Evolutionary conservation across 2,329 filamentous ascomycete genomes (phyloP), one percentile per base, ranked within the genome.

Genomic region (Daldinia sp.): DNA sequence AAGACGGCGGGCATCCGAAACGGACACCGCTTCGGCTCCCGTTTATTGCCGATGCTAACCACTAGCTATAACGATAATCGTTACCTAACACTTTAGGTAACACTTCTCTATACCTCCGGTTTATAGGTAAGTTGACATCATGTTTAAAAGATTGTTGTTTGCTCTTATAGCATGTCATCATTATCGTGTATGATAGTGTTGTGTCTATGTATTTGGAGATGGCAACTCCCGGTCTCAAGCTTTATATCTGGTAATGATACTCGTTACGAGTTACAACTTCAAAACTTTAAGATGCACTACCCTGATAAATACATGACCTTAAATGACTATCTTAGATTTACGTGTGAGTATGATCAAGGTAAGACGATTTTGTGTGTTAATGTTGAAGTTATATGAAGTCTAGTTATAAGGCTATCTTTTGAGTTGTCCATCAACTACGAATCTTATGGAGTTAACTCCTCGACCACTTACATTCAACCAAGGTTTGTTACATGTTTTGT

Each of bases 21-120:
- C 44, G 23, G 44, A 13, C 13, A 48, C 44, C 20, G 44, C 4
- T 28, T 48, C 41, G 53, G 28, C n/a, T 6, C 15, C 57, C 23
- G 28, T 53, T 15, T 39, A 50, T 33, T 28, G 30, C 68, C 68
- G 65, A 54, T 18, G 23, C 4, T 70, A 54, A 26, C 68, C 62
- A 59, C 20, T 39, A 39, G 10, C 35, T 39, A 39, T 23, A 23
- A 2, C 20, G 30, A 37, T 70, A 68, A 68, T 60, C 33, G 51
- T 70, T 68, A 68, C 68, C 61, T 70, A 67, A 67, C 1, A 5
- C 12, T 6, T 60, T 62, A 65, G 26, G 54, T 60, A 62, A 68
- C 42, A 28, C 54, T 30, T 42, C 23, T 50, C 33, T 35, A 35
- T 35, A 4, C 33, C 7, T 35, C 33, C 7, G 5, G n/a, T 20